These are phyloP conservation scores for Cytospora piceicola DNA, from an alignment of 2,329 filamentous ascomycete species.

Conservation along the genomic window DNA sequence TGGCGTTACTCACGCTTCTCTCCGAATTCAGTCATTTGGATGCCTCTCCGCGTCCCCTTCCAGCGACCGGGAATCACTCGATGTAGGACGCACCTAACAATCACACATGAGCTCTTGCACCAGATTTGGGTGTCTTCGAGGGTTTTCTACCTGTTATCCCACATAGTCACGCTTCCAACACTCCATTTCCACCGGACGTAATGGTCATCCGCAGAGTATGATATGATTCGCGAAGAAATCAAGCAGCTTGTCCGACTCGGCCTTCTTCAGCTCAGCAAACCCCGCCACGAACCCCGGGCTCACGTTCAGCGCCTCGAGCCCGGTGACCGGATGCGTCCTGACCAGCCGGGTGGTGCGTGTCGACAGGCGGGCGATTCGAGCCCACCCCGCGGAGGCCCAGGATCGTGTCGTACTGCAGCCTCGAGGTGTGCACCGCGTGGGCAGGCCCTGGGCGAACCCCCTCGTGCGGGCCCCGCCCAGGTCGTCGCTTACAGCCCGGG, in stretches of 20 bases:
- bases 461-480: conserved; percentile 49
- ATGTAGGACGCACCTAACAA: conserved; percentile 40
- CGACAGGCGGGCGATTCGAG: conserved; percentile 49
- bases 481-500: conserved; percentile 50
- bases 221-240: conserved; percentile 52
- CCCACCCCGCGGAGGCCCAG: conserved; percentile 48
- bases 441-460: conserved; percentile 47
- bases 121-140: not conserved
- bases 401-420: conserved; percentile 52
- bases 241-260: conserved; percentile 51
- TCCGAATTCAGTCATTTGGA: conserved; percentile 49
- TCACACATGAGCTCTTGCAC: not conserved
- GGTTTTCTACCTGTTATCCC: conserved; percentile 48
- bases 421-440: conserved; percentile 51
- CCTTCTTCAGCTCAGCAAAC: conserved; percentile 54
- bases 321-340: conserved; percentile 53
- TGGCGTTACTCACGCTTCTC: conserved; percentile 45
- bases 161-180: conserved; percentile 53
- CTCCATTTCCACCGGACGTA: conserved; percentile 55
- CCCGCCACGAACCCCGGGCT: conserved; percentile 52
- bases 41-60: conserved; percentile 43
- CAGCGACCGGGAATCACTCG: conserved; percentile 49
- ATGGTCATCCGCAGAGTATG: conserved; percentile 54
- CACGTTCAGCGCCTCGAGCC: conserved; percentile 50
- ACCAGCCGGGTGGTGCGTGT: conserved; percentile 54